Percentiles rank a stretch among this genome's conserved stretches.
Evolutionary conservation across 2,329 filamentous ascomycete species (phyloP).

Genomic region (Beauveria scarabaeidicola): DNA sequence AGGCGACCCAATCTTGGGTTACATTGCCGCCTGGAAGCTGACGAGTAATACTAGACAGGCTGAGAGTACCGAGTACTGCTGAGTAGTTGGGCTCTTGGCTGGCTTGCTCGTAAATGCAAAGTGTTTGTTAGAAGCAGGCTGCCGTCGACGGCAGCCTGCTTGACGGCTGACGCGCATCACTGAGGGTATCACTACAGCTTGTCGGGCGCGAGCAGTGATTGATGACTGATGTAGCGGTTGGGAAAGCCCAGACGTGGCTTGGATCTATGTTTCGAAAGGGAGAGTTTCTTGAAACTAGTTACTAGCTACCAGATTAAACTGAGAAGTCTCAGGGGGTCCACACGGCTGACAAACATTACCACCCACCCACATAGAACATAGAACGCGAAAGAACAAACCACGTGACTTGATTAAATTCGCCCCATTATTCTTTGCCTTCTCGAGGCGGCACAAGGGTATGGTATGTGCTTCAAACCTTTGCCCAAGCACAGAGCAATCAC

Average conservation of each 20-base stretch:
- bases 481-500: conserved; percentile 2
- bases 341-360: conserved; percentile 2
- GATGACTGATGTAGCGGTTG: not conserved
- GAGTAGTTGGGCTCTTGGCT: not conserved
- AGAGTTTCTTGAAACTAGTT: not conserved
- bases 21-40: conserved; percentile 1
- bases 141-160: not conserved
- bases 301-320: not conserved
- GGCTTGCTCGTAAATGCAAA: conserved; percentile 7
- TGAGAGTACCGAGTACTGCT: not conserved
- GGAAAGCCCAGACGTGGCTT: not conserved
- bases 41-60: not conserved
- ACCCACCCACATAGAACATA: not conserved
- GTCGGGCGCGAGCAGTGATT: not conserved
- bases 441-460: not conserved
- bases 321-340: too few species aligned
- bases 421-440: not conserved
- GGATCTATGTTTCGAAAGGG: not conserved
- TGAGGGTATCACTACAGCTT: not conserved
- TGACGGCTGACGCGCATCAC: not conserved
- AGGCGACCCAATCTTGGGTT: not conserved
- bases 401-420: not conserved
- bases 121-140: not conserved
- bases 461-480: conserved; percentile 7
- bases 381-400: conserved; percentile 1